phyloP scores from a whole-genome alignment of 2,329 filamentous ascomycete species.

The Trichoderma sp. region DNA sequence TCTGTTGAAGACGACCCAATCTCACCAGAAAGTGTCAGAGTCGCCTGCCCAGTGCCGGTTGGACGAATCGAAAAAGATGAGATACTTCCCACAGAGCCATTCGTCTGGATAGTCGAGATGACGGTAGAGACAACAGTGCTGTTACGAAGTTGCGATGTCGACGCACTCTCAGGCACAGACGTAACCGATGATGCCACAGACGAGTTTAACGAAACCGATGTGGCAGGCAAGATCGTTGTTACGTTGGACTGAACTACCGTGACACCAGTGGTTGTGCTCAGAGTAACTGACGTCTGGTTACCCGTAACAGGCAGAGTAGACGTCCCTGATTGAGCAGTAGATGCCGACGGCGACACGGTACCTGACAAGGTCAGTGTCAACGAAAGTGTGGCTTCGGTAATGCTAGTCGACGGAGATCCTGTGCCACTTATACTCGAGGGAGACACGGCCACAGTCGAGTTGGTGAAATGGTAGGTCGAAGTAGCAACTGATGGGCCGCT shows the following conservation, averaged over 20 bases:
- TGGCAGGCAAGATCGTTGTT: neutral
- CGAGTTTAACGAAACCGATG: neutral
- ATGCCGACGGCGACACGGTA: neutral
- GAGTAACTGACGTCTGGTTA: slow-evolving; percentile 9
- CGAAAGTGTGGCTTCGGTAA: slow-evolving; percentile 9
- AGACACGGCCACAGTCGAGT: slow-evolving; percentile 6
- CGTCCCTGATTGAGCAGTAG: neutral
- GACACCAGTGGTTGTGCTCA: neutral
- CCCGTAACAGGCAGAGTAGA: slow-evolving; percentile 3
- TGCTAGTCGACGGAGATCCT: neutral
- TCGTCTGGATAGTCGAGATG: neutral
- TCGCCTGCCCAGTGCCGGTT: neutral
- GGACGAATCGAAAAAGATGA: neutral
- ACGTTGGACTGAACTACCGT: neutral
- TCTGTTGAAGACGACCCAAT: neutral
- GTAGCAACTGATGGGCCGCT: neutral
- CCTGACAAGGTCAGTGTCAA: slow-evolving; percentile 8
- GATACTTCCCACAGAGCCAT: neutral
- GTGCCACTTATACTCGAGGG: neutral
- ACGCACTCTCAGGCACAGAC: neutral
- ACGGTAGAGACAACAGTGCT: neutral
- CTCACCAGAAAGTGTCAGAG: neutral
- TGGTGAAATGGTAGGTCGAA: slow-evolving; percentile 12
- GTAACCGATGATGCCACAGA: neutral
- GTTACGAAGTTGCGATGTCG: neutral